Percentiles rank a stretch among this genome's conserved stretches.
Evolutionary conservation across 768 basidiomycete genomes (phyloP).

Genomic region (Artomyces pyxidatus): DNA sequence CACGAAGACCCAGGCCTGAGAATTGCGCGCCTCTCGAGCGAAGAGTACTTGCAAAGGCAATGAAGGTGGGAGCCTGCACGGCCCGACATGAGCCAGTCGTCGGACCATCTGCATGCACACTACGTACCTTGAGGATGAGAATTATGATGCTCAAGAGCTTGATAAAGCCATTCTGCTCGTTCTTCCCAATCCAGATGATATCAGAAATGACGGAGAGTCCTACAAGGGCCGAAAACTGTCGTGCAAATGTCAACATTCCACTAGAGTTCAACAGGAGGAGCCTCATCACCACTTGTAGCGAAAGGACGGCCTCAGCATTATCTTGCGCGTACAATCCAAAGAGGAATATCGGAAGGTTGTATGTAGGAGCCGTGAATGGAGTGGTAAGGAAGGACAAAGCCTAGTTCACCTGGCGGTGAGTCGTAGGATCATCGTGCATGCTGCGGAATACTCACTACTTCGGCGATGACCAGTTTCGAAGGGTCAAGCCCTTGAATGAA

Average conservation of each 20-base stretch:
- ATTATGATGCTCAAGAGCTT: slow-evolving; percentile 40
- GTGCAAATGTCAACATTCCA: not conserved
- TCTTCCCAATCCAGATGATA: slow-evolving; percentile 56
- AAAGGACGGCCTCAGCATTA: slow-evolving; percentile 51
- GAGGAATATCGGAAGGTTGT: slow-evolving; percentile 79
- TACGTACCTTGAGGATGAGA: slow-evolving; percentile 30
- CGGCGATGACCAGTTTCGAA: slow-evolving; percentile 54
- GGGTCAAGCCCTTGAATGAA: slow-evolving; percentile 67
- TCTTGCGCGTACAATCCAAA: slow-evolving; percentile 74
- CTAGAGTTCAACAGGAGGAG: too few relatives aligned
- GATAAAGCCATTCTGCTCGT: slow-evolving; percentile 48
- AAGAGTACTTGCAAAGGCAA: slow-evolving; percentile 26
- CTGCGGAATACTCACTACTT: slow-evolving; percentile 36
- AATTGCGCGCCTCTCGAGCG: slow-evolving; percentile 29
- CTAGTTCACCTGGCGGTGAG: slow-evolving; percentile 26
- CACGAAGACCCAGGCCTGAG: slow-evolving; percentile 25
- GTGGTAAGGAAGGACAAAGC: slow-evolving; percentile 50
- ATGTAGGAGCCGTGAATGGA: slow-evolving; percentile 51
- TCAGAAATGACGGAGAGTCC: slow-evolving; percentile 58
- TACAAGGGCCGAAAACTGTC: slow-evolving; percentile 59
- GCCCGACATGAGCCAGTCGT: not conserved
- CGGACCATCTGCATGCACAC: not conserved
- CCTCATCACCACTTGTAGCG: slow-evolving; percentile 61
- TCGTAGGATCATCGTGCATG: not conserved
- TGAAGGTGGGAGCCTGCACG: slow-evolving; percentile 28